phyloP scores from a whole-genome alignment of 2,329 filamentous ascomycete genomes.

The Diaporthe australafricana region DNA sequence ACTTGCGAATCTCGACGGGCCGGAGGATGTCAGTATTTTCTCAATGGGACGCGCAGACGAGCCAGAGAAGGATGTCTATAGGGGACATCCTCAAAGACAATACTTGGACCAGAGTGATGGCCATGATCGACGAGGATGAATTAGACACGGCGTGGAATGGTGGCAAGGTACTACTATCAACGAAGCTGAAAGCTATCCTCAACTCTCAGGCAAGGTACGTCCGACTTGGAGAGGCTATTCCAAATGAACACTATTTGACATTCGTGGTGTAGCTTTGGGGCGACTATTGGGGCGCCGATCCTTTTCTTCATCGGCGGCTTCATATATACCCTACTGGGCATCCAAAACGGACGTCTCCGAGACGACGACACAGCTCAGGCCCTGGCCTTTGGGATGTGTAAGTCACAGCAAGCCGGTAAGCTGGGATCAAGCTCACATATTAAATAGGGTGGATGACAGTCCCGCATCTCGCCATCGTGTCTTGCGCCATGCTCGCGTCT shows the following conservation, averaged over 20 bases:
- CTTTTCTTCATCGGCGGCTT: constrained; percentile 44
- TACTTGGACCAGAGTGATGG: constrained; percentile 46
- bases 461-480: constrained; percentile 47
- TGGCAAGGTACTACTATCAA: constrained; percentile 43
- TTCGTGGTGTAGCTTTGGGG: constrained; percentile 41
- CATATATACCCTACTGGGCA: constrained; percentile 40
- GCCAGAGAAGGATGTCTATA: neutral
- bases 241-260: neutral
- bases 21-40: constrained; percentile 5
- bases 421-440: neutral
- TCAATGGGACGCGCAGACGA: neutral
- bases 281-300: constrained; percentile 41
- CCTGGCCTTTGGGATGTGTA: constrained; percentile 49
- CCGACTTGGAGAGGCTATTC: neutral
- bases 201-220: constrained; percentile 27
- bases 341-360: constrained; percentile 43
- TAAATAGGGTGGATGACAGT: constrained; percentile 49
- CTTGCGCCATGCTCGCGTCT: constrained; percentile 48
- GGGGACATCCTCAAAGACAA: constrained; percentile 42
- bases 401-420: constrained; percentile 28
- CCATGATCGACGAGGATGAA: constrained; percentile 45
- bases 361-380: constrained; percentile 48
- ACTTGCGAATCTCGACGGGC: constrained; percentile 45
- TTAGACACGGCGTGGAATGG: constrained; percentile 25
- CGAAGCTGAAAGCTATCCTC: constrained; percentile 27